A percentile compares a stretch with the other conserved stretches of the same genome.
These are phyloP conservation scores for Phenoliferia sp. DNA, from an alignment of 1,284 basidiomycete genomes.

Conservation along the genomic window DNA sequence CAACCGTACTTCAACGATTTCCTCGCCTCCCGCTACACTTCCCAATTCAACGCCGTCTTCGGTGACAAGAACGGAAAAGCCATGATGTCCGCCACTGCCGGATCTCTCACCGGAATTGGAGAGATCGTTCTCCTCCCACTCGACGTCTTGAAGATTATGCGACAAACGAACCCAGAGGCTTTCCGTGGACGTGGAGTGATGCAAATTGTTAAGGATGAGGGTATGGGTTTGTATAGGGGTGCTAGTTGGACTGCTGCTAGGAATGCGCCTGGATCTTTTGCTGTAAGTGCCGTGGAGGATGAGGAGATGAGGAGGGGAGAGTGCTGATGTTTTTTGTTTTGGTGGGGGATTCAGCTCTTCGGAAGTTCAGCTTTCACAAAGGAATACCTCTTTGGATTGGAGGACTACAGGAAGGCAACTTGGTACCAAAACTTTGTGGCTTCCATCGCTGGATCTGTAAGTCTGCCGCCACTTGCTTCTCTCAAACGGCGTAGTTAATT, in stretches of 20 bases:
- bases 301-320: too few species aligned
- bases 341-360: conserved; percentile 63
- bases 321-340: background rate
- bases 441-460: conserved; percentile 78
- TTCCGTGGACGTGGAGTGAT: conserved; percentile 87
- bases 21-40: conserved; percentile 55
- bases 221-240: conserved; percentile 81
- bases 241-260: conserved; percentile 99
- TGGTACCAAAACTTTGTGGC: conserved; percentile 92
- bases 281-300: conserved; percentile 56
- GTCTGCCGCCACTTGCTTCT: background rate
- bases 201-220: conserved; percentile 87
- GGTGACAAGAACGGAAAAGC: conserved; percentile 95
- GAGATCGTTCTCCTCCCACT: conserved; percentile 93
- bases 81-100: conserved; percentile 91
- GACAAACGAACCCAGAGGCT: conserved; percentile 92
- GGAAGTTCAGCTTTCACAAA: conserved; percentile 93
- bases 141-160: conserved; percentile 96
- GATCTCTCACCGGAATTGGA: conserved; percentile 88
- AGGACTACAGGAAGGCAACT: conserved; percentile 86
- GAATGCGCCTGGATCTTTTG: conserved; percentile 93
- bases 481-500: background rate
- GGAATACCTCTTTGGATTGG: conserved; percentile 82
- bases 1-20: conserved; percentile 97
- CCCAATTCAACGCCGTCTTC: conserved; percentile 79